Evolutionary conservation across 257 asterid species (phyloP), one percentile per base, ranked within the genome.

Genomic region (Vinca minor): DNA sequence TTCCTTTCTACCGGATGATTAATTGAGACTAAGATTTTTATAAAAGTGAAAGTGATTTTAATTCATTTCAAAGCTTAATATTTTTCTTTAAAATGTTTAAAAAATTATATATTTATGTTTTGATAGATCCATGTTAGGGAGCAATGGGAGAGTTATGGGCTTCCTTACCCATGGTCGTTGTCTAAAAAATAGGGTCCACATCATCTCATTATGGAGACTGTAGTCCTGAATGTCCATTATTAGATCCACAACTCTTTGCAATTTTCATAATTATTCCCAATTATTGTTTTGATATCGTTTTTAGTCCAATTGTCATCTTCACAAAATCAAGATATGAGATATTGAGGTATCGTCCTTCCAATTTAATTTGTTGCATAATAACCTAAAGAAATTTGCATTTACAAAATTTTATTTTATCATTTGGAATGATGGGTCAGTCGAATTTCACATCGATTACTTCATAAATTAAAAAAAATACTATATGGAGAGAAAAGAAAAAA

Each of bases 61-160:
- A 11, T 13, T 5, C 11, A 1, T 10, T 11, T 56, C 18, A 3
- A 18, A 1, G 9, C 45, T 21, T 57, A 1, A 0, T 34, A 32
- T 53, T 63, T 48, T 5, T 17, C 2, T 3, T 38, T 5, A 38
- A 7, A 49, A 53, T n/a, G n/a, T n/a, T n/a, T n/a, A n/a, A n/a
- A n/a, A n/a, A n/a, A n/a, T n/a, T n/a, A n/a, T n/a, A n/a, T n/a
- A n/a, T n/a, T n/a, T n/a, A n/a, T n/a, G n/a, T n/a, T n/a, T n/a
- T n/a, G n/a, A n/a, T n/a, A n/a, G n/a, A n/a, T n/a, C n/a, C 71
- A 71, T 65, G 71, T 71, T 71, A 38, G 34, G 63, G 45, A 4
- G 63, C 20, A 42, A 59, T 65, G 76, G 76, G 63, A 8, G 44
- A 34, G 63, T 65, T 71, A 65, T 71, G 76, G 76, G 71, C 67